These are phyloP conservation scores for Trichoderma afroharzianum DNA, from an alignment of 2,329 filamentous ascomycete species.

Conservation along the genomic window DNA sequence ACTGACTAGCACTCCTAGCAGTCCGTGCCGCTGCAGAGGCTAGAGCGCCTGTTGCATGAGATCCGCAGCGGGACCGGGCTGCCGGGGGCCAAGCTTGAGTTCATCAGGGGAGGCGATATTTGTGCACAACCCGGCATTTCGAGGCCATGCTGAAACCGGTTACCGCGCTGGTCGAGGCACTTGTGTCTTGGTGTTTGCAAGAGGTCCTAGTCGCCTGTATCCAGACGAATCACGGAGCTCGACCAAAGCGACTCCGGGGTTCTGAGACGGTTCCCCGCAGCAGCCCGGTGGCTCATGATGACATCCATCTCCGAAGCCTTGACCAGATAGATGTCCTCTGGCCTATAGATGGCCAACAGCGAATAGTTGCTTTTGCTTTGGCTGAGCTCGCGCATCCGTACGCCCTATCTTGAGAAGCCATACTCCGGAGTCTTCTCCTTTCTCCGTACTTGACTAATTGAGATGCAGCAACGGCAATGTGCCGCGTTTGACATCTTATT, in stretches of 20 bases:
- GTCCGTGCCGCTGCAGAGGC: background rate
- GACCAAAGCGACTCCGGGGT: background rate
- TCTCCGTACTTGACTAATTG: background rate
- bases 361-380: background rate
- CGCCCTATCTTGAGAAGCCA: background rate
- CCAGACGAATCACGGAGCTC: slow-evolving; percentile 6
- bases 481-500: background rate
- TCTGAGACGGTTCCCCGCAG: slow-evolving; percentile 2
- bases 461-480: background rate
- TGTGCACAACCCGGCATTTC: slow-evolving; percentile 1
- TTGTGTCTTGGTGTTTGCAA: background rate
- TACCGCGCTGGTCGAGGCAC: background rate
- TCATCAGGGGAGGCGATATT: slow-evolving; percentile 12
- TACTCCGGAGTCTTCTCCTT: background rate
- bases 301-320: background rate
- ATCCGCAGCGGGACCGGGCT: slow-evolving; percentile 14
- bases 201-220: background rate
- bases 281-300: slow-evolving; percentile 23
- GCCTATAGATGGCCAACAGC: background rate
- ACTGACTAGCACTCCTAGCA: background rate
- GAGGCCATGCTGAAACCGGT: background rate
- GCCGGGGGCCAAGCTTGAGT: slow-evolving; percentile 3
- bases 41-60: slow-evolving; percentile 12
- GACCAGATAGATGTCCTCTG: background rate
- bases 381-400: background rate